Evolutionary conservation across 2,329 filamentous ascomycete genomes (phyloP), one percentile per base, ranked within the genome.

Genomic region (Aspergillus thermomutatus): DNA sequence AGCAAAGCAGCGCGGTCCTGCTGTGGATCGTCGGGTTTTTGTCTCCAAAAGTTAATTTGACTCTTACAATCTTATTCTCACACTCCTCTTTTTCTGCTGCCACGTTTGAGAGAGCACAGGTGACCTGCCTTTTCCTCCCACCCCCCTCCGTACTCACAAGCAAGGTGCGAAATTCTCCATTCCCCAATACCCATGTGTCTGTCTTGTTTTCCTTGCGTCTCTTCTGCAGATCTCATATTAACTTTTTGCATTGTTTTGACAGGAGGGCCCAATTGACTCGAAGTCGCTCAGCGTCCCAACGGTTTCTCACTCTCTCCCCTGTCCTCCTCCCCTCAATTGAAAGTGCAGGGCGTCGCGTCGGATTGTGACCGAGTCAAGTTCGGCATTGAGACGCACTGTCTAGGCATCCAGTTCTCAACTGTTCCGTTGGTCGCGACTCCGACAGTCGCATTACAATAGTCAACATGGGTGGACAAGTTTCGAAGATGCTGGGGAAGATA

Each of bases 401-500:
- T 10, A 43, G 45, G 28, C 21, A 7, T 2, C 52, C 50, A 45
- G 40, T 43, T 41, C 41, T 51, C 50, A 14, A n/a, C 49, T 19
- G 26, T 34, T 48, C 25, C 31, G 37, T 50, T 40, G 8, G 45
- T 48, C 28, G 51, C 56, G 47, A 54, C 52, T 49, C n/a, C 56
- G 56, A 48, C 45, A 55, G 56, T 63, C 63, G 55, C 54, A 52
- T 56, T 49, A 52, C 53, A 56, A 17, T 54, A 57, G 62, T 64
- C 69, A 88, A 75, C 66, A 97, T 97, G 93, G 93, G 93, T 80
- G 90, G 89, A 72, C 89, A 91, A 79, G 83, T 97, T 76, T 96
- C 91, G 70, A 96, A 96, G 82, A 88, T 97, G 80, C 92, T 97
- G 88, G 90, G 91, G 79, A 96, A 95, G 87, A 91, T 97, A 82